Evolutionary conservation across 495 filamentous ascomycete genomes (phyloP).

Genomic region (Haplographium delicatum): DNA sequence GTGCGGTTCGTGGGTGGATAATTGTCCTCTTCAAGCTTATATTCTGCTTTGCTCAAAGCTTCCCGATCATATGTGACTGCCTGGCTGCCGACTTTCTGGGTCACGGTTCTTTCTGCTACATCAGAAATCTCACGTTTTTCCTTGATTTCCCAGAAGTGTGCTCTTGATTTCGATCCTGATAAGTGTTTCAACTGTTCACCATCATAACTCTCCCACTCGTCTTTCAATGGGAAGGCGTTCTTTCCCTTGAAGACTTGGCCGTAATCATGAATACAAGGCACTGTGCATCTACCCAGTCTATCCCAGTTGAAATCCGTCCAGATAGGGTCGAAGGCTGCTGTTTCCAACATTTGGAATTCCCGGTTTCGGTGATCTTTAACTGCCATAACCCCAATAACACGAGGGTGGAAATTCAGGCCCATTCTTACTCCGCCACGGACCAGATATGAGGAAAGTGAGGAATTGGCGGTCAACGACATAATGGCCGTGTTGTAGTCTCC

Average conservation of each 20-base stretch:
- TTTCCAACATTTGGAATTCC: slow-evolving; percentile 52
- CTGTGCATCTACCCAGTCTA: slow-evolving; percentile 44
- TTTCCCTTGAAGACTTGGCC: slow-evolving; percentile 43
- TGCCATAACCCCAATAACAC: slow-evolving; percentile 51
- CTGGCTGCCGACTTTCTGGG: too few relatives aligned
- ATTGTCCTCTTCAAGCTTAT: slow-evolving; percentile 39
- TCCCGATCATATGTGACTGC: slow-evolving; percentile 10
- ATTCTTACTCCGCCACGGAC: slow-evolving; percentile 52
- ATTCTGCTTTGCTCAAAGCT: slow-evolving; percentile 27
- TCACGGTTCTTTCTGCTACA: background rate
- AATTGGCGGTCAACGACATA: slow-evolving; percentile 51
- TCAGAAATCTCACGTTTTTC: background rate
- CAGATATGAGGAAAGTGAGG: slow-evolving; percentile 48
- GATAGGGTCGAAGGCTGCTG: slow-evolving; percentile 51
- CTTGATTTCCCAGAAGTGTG: slow-evolving; percentile 19
- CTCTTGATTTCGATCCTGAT: background rate
- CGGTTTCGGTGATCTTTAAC: slow-evolving; percentile 48
- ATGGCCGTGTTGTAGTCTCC: slow-evolving; percentile 57
- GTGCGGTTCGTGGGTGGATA: slow-evolving; percentile 51
- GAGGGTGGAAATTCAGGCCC: slow-evolving; percentile 54
- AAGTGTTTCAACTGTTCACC: slow-evolving; percentile 28
- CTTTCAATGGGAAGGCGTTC: slow-evolving; percentile 33
- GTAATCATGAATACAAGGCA: slow-evolving; percentile 51
- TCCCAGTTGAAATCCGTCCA: slow-evolving; percentile 55
- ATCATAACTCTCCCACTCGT: slow-evolving; percentile 50